These are phyloP conservation scores for Schwanniomyces pseudopolymorphus DNA, from an alignment of 805 yeast species.

Conservation along the genomic window DNA sequence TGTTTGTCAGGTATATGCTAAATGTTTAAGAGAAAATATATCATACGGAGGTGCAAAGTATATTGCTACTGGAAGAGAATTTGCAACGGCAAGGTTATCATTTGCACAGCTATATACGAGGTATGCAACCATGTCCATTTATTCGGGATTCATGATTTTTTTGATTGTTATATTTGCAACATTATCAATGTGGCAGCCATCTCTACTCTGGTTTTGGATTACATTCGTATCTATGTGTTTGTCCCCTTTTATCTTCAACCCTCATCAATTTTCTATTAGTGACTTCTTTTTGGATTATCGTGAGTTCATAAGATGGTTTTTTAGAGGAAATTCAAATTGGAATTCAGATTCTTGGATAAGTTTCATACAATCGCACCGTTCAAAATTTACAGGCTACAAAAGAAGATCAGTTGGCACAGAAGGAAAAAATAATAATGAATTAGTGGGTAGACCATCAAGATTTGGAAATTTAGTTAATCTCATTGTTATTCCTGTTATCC, in stretches of 20 bases:
- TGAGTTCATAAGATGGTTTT: constrained; percentile 66
- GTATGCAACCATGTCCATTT: constrained; percentile 74
- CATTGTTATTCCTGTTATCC: constrained; percentile 16
- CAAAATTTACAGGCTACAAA: constrained; percentile 25
- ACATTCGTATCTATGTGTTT: constrained; percentile 45
- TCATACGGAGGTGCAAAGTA: constrained; percentile 91
- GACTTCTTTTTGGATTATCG: constrained; percentile 52
- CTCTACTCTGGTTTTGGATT: constrained; percentile 61
- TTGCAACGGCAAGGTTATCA: constrained; percentile 79
- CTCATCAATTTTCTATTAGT: constrained; percentile 50
- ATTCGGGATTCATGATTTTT: constrained; percentile 70
- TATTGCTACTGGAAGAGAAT: constrained; percentile 91
- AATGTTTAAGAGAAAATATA: constrained; percentile 70
- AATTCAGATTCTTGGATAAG: constrained; percentile 79
- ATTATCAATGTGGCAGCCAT: constrained; percentile 77
- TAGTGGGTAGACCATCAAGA: constrained; percentile 10
- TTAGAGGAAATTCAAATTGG: constrained; percentile 71
- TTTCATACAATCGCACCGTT: constrained; percentile 39
- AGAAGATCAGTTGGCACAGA: background rate
- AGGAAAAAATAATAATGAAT: background rate
- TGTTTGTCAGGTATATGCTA: constrained; percentile 90
- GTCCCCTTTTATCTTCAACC: constrained; percentile 54
- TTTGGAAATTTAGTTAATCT: constrained; percentile 15
- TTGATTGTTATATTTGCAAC: constrained; percentile 74
- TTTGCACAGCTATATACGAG: constrained; percentile 72